Base-by-base conservation (phyloP, 805 yeast species). In the Metschnikowia borealis region DNA sequence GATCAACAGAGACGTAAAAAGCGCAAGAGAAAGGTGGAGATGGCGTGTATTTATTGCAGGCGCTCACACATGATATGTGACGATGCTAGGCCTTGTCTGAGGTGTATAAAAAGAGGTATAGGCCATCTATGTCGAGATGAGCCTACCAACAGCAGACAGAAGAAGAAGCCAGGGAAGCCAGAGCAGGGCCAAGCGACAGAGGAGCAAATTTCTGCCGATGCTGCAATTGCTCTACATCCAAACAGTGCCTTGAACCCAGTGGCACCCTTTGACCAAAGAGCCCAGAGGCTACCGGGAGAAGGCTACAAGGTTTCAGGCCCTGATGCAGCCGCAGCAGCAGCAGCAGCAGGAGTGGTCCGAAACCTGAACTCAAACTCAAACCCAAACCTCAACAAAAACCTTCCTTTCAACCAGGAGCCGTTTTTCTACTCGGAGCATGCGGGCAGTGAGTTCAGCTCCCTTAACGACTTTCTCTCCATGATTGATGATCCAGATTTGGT, bases 1-100 rank as follows among this genome's bases (percentile, higher is more conserved):
- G 45, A 33, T 14, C 45, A 42, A 21, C 45, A 42, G 18, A 42
- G 32, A 29, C 38, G 31, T 20, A 42, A 42, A 38, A 42, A 42
- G n/a, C 45, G 79, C 48, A 79, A 75, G 65, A 70, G 78, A 61
- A 81, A 83, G 60, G 81, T 79, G 13, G 79, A 73, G 18, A 71
- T 77, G 45, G 96, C 98, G 0, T 91, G 98, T 69, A 86, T 91
- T 1, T 91, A 87, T 62, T 91, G 97, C 64, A 80, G 97, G 37
- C 74, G 98, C 48, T 88, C 96, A 0, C 98, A 91, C 65, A 88
- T 91, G 91, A 87, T 89, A 31, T 91, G 98, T 69, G 96, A 90
- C 65, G 85, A 83, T 38, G 71, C 80, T 17, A 67, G 89, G 60
- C 83, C 94, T 6, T 88, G 96, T 61, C 79, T 83, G 46, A 74